Evolutionary conservation across 495 filamentous ascomycete genomes (phyloP).

Genomic region (Eremomyces bilateralis): DNA sequence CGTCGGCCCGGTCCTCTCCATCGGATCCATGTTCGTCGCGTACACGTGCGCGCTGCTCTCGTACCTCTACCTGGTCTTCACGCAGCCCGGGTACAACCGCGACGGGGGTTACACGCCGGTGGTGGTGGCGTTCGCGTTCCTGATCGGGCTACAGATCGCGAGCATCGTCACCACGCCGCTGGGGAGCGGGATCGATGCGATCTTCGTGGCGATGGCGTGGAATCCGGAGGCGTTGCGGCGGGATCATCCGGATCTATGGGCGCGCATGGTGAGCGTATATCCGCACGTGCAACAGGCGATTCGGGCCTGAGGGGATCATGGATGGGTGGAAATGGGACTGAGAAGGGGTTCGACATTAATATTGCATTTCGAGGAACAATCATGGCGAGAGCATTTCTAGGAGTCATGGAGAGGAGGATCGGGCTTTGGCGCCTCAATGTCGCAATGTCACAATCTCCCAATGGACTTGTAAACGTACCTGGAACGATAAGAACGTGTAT

Average conservation of each 20-base stretch:
- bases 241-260: slow-evolving; percentile 63
- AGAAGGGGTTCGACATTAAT: too few species aligned
- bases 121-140: slow-evolving; percentile 62
- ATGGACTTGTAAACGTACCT: too few species aligned
- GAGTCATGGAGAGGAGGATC: too few species aligned
- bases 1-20: slow-evolving; percentile 72
- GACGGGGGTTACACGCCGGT: slow-evolving; percentile 50
- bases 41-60: slow-evolving; percentile 63
- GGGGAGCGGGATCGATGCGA: slow-evolving; percentile 43
- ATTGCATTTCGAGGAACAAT: too few species aligned
- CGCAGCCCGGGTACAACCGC: slow-evolving; percentile 54
- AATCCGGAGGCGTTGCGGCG: slow-evolving; percentile 68
- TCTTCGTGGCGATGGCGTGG: slow-evolving; percentile 78
- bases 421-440: too few species aligned
- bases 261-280: slow-evolving; percentile 54
- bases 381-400: too few species aligned
- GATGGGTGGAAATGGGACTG: too few species aligned
- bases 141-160: slow-evolving; percentile 70
- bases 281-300: slow-evolving; percentile 60
- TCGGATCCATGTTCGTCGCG: slow-evolving; percentile 65
- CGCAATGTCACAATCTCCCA: too few species aligned
- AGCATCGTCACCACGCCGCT: slow-evolving; percentile 63
- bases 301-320: slow-evolving; percentile 28
- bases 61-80: slow-evolving; percentile 68
- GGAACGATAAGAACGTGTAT: too few species aligned